Evolutionary conservation across 257 asterid species (phyloP).

Genomic region (Apocynum venetum): DNA sequence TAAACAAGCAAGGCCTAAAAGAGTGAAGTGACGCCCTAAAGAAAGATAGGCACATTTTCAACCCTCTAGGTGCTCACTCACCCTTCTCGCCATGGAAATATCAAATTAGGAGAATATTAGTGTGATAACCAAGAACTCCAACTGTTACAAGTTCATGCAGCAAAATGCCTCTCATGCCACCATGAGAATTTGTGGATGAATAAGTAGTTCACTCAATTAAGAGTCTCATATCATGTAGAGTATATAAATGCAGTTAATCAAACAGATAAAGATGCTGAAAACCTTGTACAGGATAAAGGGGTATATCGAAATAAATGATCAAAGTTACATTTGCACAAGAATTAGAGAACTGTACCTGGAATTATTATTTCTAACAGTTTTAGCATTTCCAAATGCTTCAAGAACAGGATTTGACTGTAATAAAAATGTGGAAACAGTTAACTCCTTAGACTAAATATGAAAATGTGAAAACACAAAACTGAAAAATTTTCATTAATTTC

Average conservation of each 20-base stretch:
- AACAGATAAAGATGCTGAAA: conserved; percentile 1
- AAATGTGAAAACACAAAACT: conserved; percentile 4
- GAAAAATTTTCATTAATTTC: background rate
- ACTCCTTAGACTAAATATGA: conserved; percentile 11
- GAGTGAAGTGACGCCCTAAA: background rate
- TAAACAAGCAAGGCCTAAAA: background rate
- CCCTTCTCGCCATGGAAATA: background rate
- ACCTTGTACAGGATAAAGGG: background rate
- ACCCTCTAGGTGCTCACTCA: too few species aligned
- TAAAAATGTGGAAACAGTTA: conserved; percentile 7
- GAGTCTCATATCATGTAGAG: background rate
- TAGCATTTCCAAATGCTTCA: conserved; percentile 99
- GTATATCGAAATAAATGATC: background rate
- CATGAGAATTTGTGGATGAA: background rate
- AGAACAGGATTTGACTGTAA: conserved; percentile 99
- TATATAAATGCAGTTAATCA: background rate
- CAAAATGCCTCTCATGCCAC: conserved; percentile 7
- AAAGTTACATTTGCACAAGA: conserved; percentile 18
- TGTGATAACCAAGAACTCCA: background rate
- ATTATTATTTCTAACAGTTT: conserved; percentile 94
- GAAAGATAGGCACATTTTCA: too few species aligned
- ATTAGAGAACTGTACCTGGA: conserved; percentile 69
- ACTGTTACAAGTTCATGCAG: background rate
- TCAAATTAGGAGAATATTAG: background rate
- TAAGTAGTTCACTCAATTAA: background rate